Base-by-base conservation (phyloP, 108 stramenopile genomes). In the Skeletonema tropicum region DNA sequence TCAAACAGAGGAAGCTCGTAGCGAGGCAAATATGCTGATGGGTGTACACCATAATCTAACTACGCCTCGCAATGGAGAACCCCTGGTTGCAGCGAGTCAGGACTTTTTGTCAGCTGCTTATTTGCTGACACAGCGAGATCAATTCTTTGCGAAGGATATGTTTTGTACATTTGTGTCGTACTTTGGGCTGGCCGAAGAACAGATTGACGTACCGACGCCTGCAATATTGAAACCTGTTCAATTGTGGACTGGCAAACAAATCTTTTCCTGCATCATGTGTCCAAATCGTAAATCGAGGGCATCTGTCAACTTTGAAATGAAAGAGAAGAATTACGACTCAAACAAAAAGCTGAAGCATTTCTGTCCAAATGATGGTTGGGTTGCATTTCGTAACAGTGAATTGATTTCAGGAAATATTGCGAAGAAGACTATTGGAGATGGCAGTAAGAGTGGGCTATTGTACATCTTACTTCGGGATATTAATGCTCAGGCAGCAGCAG, bases 181-280 rank as follows among this genome's bases (percentile, higher is more conserved):
- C 77, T 92, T 98, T 78, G 93, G 95, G 17, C 94, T 97, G 75
- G 97, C 97, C 0, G 88, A 78, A 11, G 98, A 97, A 73, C 85
- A 93, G 17, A 88, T 98, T 17, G 97, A 97, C 68, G 58, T 99
- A 2, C 99, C 99, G 26, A 48, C 66, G 12, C 99, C 99, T 12
- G 87, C 97, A 14, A 96, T 99, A 45, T 39, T 98, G 38, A 94
- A 94, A 63, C 99, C 99, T 3, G 87, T 93, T 6, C 73, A 71
- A 62, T 81, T 99, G 30, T 99, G 99, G 99, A 99, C 98, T 5
- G 99, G 99, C 26, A 99, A 99, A 82, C 99, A 99, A 82, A 72
- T 99, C 12, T 96, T 94, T 75, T 75, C 78, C 11, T 75, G 88
- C 46, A 87, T 97, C 71, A 64, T 99, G 32, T 81, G 91, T n/a